A percentile compares a stretch with the other conserved stretches of the same genome.
Conservation (phyloP, 305 asterid genomes). For the Andrographis paniculata region DNA sequence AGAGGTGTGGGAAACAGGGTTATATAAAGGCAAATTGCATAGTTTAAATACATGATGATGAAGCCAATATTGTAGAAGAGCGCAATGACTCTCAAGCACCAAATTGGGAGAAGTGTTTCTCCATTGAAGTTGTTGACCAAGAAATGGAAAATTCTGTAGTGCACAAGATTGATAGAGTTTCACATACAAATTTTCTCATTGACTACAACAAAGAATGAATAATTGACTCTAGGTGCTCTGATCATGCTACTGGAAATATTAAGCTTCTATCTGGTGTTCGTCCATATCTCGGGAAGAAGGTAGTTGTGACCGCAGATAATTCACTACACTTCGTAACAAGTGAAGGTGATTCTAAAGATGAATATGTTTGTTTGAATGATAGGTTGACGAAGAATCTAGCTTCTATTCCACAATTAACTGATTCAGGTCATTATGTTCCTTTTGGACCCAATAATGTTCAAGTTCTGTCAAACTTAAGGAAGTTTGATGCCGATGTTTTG, state of each 20-base stretch:
- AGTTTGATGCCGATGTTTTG: neutral
- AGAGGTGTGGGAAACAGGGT: neutral
- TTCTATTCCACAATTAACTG: conserved; percentile 15
- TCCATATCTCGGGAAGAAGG: neutral
- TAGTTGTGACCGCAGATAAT: conserved; percentile 7
- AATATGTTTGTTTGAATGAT: too few species aligned
- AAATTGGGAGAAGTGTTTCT: conserved; percentile 1
- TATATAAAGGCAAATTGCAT: neutral
- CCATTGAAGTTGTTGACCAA: neutral
- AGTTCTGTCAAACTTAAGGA: neutral
- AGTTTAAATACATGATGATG: neutral
- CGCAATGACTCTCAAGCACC: neutral
- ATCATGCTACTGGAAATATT: neutral
- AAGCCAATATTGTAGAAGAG: neutral
- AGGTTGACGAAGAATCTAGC: conserved; percentile 19
- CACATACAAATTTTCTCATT: too few species aligned
- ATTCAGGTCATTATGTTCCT: conserved; percentile 6
- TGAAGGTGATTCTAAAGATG: neutral
- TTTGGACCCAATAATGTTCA: conserved; percentile 19
- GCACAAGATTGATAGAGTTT: neutral
- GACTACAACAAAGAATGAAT: neutral
- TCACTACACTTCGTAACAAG: neutral
- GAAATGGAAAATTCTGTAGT: neutral
- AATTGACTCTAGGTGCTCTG: conserved; percentile 4
- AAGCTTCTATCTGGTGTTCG: neutral